These are phyloP conservation scores for Puccinellia tenuiflora DNA, from an alignment of 176 grass and related monocot species.

Conservation along the genomic window DNA sequence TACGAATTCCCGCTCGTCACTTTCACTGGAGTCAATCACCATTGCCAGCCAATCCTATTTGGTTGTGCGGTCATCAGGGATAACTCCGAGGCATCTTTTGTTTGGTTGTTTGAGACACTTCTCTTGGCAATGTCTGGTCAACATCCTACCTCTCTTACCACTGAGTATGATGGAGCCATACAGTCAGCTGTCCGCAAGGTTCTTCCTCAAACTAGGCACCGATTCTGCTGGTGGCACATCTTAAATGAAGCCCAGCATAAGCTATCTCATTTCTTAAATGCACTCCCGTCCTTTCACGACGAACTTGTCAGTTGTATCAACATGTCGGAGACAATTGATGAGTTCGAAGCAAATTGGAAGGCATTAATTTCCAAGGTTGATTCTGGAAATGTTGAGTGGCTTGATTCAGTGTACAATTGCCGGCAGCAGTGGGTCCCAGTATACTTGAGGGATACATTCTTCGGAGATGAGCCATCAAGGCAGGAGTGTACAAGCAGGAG, in stretches of 20 bases:
- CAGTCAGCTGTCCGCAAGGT: conserved; percentile 22
- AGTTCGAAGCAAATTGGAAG: conserved; percentile 46
- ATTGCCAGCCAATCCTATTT: conserved; percentile 52
- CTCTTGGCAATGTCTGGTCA: conserved; percentile 53
- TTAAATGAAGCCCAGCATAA: conserved; percentile 29
- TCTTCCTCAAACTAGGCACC: conserved; percentile 33
- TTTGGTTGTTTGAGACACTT: conserved; percentile 53
- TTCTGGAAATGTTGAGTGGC: conserved; percentile 26
- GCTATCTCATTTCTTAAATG: conserved; percentile 31
- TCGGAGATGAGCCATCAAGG: conserved; percentile 34
- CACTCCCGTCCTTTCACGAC: conserved; percentile 33
- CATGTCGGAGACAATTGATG: conserved; percentile 35
- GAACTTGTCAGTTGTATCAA: conserved; percentile 35
- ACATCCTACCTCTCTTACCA: conserved; percentile 38
- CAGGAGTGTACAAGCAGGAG: conserved; percentile 46
- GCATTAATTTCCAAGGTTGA: conserved; percentile 34
- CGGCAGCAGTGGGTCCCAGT: conserved; percentile 45
- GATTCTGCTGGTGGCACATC: conserved; percentile 46
- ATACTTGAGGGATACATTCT: conserved; percentile 47
- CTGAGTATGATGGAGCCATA: conserved; percentile 26
- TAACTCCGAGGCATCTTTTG: conserved; percentile 41
- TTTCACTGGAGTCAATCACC: conserved; percentile 57
- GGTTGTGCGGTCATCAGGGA: conserved; percentile 46
- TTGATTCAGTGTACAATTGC: conserved; percentile 43
- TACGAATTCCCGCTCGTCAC: conserved; percentile 35